phyloP scores from a whole-genome alignment of 2,329 filamentous ascomycete species.

The Neopestalotiopsis sp. region DNA sequence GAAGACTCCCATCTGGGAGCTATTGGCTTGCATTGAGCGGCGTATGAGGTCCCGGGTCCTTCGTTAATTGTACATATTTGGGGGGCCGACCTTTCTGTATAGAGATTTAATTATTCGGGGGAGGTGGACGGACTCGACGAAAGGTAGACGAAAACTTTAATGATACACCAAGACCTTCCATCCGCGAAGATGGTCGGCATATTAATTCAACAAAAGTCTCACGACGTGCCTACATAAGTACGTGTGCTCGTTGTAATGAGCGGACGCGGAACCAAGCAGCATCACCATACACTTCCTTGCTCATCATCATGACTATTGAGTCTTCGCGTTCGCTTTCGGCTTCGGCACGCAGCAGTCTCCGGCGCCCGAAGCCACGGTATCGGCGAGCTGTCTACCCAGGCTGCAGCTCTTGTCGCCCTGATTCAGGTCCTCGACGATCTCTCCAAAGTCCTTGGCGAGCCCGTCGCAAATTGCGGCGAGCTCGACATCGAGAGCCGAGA shows the following conservation, averaged over 20 bases:
- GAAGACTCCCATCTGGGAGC: background rate
- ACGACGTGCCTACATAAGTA: too few species aligned
- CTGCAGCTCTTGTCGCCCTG: conserved; percentile 31
- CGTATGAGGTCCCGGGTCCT: conserved; percentile 19
- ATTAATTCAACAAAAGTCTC: background rate
- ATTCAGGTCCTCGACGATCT: conserved; percentile 43
- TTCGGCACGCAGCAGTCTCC: conserved; percentile 62
- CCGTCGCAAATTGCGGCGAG: conserved; percentile 69
- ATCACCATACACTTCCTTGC: too few species aligned
- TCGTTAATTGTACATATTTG: conserved; percentile 31
- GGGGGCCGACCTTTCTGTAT: conserved; percentile 26
- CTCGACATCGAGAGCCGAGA: conserved; percentile 67
- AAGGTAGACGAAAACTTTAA: conserved; percentile 25
- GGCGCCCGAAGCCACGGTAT: conserved; percentile 49
- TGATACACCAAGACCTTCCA: conserved; percentile 15
- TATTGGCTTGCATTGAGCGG: conserved; percentile 3
- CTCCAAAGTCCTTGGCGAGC: conserved; percentile 62
- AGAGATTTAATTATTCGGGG: conserved; percentile 20
- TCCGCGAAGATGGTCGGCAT: background rate
- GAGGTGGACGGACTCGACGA: conserved; percentile 20
- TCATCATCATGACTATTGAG: background rate
- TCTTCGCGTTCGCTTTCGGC: conserved; percentile 31
- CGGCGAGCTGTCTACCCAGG: conserved; percentile 49
- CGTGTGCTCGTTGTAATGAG: background rate
- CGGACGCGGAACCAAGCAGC: background rate